Base-by-base conservation (phyloP, 345 rosid species). In the Populus alba region DNA sequence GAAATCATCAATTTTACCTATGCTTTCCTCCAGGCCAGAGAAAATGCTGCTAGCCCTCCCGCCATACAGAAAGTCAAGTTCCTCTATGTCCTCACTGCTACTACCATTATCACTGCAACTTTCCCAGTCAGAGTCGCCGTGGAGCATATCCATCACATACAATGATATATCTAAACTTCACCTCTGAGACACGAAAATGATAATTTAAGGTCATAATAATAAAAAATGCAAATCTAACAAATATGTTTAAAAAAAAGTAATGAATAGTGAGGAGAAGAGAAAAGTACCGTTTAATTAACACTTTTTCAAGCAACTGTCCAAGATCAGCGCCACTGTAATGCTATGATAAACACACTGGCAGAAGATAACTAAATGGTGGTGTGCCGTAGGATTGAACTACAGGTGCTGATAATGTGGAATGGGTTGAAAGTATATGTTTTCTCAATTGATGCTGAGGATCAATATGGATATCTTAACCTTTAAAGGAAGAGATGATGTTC, bases 121-220 rank as follows among this genome's bases (percentile, higher is more conserved):
- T 29, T 96, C 99, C 98, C 98, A 96, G 71, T 92, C 99, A 80
- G 91, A 91, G 77, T 90, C 99, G 49, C 88, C 77, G 11, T 81
- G 82, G 41, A 85, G 73, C 79, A 79, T 78, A 76, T 91, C 97
- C 98, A 96, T 94, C 59, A 69, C 89, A 86, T 86, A 75, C 6
- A 66, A 71, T n/a, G 77, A 70, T n/a, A 69, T 49, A 71, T 66
- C 70, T 55, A 66, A 71, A 81, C 82, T 35, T 78, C 39, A 67
- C 78, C 31, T 38, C 63, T 76, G 29, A 61, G 45, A 66, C 71
- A 75, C 27, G 41, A 39, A 70, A 33, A n/a, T 22, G 72, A 39
- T 22, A 29, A 23, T n/a, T 45, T 25, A 7, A 22, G 16, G 47
- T 31, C 20, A 38, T 18, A 22, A 68, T 31, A 22, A 53, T 55